Evolutionary conservation across 1,284 basidiomycete genomes (phyloP), one percentile per base, ranked within the genome.

Genomic region (Mrakiaceae sp.): DNA sequence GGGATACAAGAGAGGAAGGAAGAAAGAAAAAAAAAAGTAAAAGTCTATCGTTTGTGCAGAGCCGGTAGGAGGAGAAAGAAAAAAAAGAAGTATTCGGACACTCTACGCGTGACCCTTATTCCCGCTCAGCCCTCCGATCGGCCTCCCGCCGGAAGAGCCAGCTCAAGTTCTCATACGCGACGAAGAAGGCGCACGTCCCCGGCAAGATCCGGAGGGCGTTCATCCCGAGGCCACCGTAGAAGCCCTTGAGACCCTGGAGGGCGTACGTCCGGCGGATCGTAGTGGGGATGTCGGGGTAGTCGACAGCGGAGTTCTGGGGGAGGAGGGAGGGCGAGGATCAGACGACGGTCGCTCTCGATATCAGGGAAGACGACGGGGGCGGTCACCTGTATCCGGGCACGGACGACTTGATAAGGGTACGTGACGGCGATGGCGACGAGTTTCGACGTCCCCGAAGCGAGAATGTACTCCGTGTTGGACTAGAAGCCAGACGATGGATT

Each of bases 361-460:
- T 48, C 27, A 14, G 49, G 46, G 50, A 10, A 16, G 39, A n/a
- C 12, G 27, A 46, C 27, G 27, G 27, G 27, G 27, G 27, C 27
- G 27, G 27, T 42, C 66, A 90, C 91, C 78, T 98, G 95, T 74
- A 98, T 85, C 64, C 95, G 84, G 5, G 94, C 94, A 65, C 96
- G 84, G 50, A 99, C 82, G 58, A 99, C 95, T 78, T 98, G 96
- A 75, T 98, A 98, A 12, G 95, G 95, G 75, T 99, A 99, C 39
- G 95, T 99, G 27, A 86, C 70, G 4, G 84, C 78, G 62, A 98
- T 84, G 1, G 95, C 92, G 39, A 84, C 81, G 4, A 97, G 78
- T 75, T 98, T 98, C 67, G 91, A 91, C 16, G 84, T 82, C 47
- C 90, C 96, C 0, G 91, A 96, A 81, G 97, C 92, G 65, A 90